These are phyloP conservation scores for Phaffia rhodozyma DNA, from an alignment of 1,284 basidiomycete genomes.

Conservation along the genomic window DNA sequence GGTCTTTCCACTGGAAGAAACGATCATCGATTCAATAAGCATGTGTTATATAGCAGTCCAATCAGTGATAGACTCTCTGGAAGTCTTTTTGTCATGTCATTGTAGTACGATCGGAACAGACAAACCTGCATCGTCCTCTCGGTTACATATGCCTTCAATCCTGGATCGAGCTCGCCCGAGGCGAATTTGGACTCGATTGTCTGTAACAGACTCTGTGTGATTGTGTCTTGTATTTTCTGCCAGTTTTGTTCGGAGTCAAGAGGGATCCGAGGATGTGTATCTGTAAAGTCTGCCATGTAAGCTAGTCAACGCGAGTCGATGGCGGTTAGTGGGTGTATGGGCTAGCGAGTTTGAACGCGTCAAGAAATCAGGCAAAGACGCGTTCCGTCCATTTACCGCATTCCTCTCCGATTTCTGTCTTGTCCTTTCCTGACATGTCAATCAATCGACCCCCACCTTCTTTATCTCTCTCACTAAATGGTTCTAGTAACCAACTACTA, in stretches of 20 bases:
- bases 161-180: not conserved
- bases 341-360: too few relatives aligned
- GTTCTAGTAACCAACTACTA: too few relatives aligned
- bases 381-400: too few relatives aligned
- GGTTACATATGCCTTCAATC: conserved; percentile 1
- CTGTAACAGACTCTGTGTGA: not conserved
- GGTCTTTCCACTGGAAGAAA: conserved; percentile 8
- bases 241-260: conserved; percentile 13
- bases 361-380: too few relatives aligned
- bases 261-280: conserved; percentile 4
- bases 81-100: not conserved
- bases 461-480: too few relatives aligned
- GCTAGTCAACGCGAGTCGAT: too few relatives aligned
- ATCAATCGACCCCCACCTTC: too few relatives aligned
- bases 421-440: too few relatives aligned
- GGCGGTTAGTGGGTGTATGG: too few relatives aligned
- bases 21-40: not conserved
- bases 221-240: conserved; percentile 9
- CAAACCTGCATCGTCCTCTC: conserved; percentile 8
- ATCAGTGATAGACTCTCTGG: not conserved
- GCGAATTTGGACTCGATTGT: not conserved
- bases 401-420: too few relatives aligned
- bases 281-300: too few relatives aligned
- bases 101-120: not conserved
- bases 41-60: not conserved